A percentile compares a stretch with the other conserved stretches of the same genome.
Conservation (phyloP, 257 asterid species). For the Nicotiana otophora region DNA sequence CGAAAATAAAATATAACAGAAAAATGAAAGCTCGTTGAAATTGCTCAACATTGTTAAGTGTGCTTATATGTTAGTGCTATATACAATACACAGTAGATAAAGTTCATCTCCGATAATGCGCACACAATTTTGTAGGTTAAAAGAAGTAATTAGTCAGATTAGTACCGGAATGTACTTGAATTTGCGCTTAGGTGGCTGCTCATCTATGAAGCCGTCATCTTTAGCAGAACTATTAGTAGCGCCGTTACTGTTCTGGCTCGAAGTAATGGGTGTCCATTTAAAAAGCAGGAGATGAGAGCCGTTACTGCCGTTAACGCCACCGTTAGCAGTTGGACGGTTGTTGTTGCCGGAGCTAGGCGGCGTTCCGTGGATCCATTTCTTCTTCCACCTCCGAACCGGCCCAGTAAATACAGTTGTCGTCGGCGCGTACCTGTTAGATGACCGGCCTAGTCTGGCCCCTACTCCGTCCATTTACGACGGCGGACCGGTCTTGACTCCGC, state of each 20-base stretch:
- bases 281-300: slow-evolving; percentile 62
- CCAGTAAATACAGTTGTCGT: slow-evolving; percentile 83
- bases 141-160: slow-evolving; percentile 5
- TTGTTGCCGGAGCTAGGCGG: slow-evolving; percentile 25
- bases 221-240: slow-evolving; percentile 29
- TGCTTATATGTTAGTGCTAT: background rate
- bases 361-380: slow-evolving; percentile 51
- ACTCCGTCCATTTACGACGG: slow-evolving; percentile 79
- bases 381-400: slow-evolving; percentile 87
- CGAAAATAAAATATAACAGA: background rate
- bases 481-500: slow-evolving; percentile 10
- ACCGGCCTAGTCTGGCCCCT: slow-evolving; percentile 82
- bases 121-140: background rate
- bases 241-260: slow-evolving; percentile 38
- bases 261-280: slow-evolving; percentile 72
- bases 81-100: background rate
- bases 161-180: slow-evolving; percentile 92
- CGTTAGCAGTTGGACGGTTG: slow-evolving; percentile 34
- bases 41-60: background rate
- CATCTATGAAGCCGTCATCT: slow-evolving; percentile 36
- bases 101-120: background rate
- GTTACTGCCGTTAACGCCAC: slow-evolving; percentile 36
- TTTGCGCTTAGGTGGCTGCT: slow-evolving; percentile 67
- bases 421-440: slow-evolving; percentile 85
- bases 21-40: background rate